Evolutionary conservation across 805 yeast genomes (phyloP).

Genomic region (Saturnispora besseyi): DNA sequence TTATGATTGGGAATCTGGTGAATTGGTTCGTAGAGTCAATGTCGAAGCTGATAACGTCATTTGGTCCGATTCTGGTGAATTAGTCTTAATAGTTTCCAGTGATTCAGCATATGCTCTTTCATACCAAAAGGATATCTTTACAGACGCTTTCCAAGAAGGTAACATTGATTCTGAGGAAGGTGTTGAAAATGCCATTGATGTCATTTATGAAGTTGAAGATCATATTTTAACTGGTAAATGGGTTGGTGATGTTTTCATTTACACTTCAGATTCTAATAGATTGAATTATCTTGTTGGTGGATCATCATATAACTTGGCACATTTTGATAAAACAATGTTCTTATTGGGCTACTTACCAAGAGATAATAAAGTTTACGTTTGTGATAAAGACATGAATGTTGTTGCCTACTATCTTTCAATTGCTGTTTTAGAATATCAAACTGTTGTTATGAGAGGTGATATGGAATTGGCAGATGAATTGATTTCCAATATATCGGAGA

Average conservation of each 20-base stretch:
- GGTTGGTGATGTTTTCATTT: conserved; percentile 95
- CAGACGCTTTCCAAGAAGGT: conserved; percentile 50
- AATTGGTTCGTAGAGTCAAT: conserved; percentile 79
- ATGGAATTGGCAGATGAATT: conserved; percentile 69
- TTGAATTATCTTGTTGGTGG: conserved; percentile 94
- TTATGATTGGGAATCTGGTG: conserved; percentile 90
- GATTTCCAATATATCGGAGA: conserved; percentile 52
- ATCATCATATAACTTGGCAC: conserved; percentile 82
- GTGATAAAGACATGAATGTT: conserved; percentile 84
- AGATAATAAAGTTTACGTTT: conserved; percentile 81
- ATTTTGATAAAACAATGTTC: conserved; percentile 81
- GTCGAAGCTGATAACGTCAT: conserved; percentile 74
- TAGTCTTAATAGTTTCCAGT: conserved; percentile 62
- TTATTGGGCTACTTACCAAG: conserved; percentile 83
- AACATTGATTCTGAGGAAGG: conserved; percentile 74
- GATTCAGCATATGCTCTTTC: conserved; percentile 73
- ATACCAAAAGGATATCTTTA: conserved; percentile 60
- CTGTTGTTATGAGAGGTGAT: conserved; percentile 91
- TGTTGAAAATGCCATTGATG: conserved; percentile 78
- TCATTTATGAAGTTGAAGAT: conserved; percentile 74
- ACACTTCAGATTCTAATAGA: conserved; percentile 79
- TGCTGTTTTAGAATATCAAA: conserved; percentile 89
- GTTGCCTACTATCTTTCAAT: conserved; percentile 74
- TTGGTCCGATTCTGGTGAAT: conserved; percentile 93
- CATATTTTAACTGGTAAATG: conserved; percentile 81